Percentiles rank a stretch among this genome's conserved stretches.
Conservation (phyloP, 2,329 filamentous ascomycete genomes). For the Cordyceps fumosorosea region DNA sequence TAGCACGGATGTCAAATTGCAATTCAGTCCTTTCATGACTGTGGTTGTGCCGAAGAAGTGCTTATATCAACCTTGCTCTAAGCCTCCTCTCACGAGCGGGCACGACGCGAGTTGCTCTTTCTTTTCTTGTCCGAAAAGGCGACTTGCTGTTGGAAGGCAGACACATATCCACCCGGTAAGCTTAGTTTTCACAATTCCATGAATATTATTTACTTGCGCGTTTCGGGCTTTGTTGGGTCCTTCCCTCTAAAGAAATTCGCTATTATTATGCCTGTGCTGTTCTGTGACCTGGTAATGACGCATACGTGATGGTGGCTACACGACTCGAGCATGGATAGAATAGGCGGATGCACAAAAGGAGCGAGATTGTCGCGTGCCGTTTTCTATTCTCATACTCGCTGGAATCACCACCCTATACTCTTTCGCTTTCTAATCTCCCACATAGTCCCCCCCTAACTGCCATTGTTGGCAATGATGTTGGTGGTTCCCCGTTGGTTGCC, state of each 20-base stretch:
- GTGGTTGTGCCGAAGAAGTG: slow-evolving; percentile 99
- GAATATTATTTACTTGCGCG: background rate
- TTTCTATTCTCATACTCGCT: background rate
- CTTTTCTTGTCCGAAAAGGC: slow-evolving; percentile 14
- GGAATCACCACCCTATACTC: background rate
- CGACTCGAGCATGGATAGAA: background rate
- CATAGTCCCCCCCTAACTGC: slow-evolving; percentile 20
- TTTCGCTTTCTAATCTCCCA: background rate
- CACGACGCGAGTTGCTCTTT: slow-evolving; percentile 20
- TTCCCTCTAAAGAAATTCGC: too few relatives aligned
- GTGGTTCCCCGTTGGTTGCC: slow-evolving; percentile 41
- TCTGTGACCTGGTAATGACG: too few relatives aligned
- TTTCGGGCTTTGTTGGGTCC: background rate
- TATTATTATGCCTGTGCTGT: too few relatives aligned
- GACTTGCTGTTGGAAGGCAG: background rate
- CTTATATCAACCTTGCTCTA: slow-evolving; percentile 58
- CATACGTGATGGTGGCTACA: too few relatives aligned
- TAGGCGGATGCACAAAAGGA: background rate
- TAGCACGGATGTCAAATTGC: slow-evolving; percentile 99
- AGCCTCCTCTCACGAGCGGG: slow-evolving; percentile 10
- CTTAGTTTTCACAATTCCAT: background rate
- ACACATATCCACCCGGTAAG: background rate
- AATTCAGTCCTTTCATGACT: slow-evolving; percentile 79
- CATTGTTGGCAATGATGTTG: slow-evolving; percentile 51
- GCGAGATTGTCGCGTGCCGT: background rate